Evolutionary conservation across 805 yeast species (phyloP).

Genomic region (Lipomyces sp.): DNA sequence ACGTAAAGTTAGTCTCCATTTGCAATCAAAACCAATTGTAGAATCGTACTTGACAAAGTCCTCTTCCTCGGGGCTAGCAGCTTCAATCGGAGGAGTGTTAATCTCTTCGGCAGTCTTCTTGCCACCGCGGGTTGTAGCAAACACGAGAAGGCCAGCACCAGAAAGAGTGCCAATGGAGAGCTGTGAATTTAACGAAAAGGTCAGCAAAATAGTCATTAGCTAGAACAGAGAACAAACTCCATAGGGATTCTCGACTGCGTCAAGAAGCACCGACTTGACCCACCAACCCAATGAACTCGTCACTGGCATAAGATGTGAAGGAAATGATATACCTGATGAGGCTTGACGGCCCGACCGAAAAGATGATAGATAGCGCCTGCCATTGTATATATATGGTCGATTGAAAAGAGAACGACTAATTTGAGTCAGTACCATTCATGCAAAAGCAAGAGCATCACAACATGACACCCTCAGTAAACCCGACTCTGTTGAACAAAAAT

Average conservation of each 20-base stretch:
- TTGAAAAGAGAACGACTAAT: not conserved
- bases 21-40: not conserved
- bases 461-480: too few species aligned
- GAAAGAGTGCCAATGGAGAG: slow-evolving; percentile 81
- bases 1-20: not conserved
- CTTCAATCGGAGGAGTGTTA: slow-evolving; percentile 61
- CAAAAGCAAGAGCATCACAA: too few species aligned
- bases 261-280: too few species aligned
- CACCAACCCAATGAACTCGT: too few species aligned
- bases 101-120: slow-evolving; percentile 44
- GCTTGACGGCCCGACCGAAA: slow-evolving; percentile 77
- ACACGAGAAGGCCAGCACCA: slow-evolving; percentile 56
- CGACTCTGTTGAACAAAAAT: too few species aligned
- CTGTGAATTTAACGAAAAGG: slow-evolving; percentile 33
- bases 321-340: slow-evolving; percentile 59
- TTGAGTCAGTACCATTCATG: too few species aligned
- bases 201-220: not conserved
- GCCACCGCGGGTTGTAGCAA: slow-evolving; percentile 69
- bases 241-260: not conserved
- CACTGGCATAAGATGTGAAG: too few species aligned
- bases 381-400: slow-evolving; percentile 5
- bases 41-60: slow-evolving; percentile 55
- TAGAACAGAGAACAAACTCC: not conserved
- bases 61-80: slow-evolving; percentile 83
- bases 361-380: slow-evolving; percentile 74